Conservation (phyloP, 2,329 filamentous ascomycete genomes). For the Aspergillus sergii region DNA sequence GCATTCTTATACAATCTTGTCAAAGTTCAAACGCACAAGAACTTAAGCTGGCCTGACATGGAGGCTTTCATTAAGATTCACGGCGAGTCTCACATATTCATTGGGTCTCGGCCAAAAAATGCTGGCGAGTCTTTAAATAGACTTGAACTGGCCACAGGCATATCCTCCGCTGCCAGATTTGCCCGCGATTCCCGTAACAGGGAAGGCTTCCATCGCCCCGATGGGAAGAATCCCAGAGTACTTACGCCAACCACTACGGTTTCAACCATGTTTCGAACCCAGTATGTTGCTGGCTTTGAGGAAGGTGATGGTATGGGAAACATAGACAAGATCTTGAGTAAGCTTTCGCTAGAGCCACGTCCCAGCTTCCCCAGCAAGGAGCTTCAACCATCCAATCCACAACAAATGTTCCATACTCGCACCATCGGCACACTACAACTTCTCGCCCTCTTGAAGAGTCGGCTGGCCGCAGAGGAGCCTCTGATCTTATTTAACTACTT, state of each 20-base stretch:
- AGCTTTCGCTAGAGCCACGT: too few relatives aligned
- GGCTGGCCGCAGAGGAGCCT: too few relatives aligned
- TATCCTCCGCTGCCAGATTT: conserved; percentile 29
- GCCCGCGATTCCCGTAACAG: conserved; percentile 27
- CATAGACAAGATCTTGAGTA: too few relatives aligned
- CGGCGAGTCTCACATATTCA: conserved; percentile 33
- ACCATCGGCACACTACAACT: too few relatives aligned
- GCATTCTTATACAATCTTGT: conserved; percentile 35
- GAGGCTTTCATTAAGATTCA: conserved; percentile 35
- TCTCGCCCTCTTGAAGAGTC: too few relatives aligned
- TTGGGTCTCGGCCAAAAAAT: conserved; percentile 31
- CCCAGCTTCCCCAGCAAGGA: too few relatives aligned
- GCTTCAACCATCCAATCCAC: too few relatives aligned
- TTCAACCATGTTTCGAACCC: conserved; percentile 27
- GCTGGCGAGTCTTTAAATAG: conserved; percentile 29
- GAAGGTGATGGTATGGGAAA: too few relatives aligned
- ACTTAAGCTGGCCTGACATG: conserved; percentile 33
- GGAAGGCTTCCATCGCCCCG: too few relatives aligned
- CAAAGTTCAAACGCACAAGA: conserved; percentile 14
- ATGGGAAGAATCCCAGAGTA: conserved; percentile 25
- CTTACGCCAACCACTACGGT: conserved; percentile 29
- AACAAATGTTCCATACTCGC: too few relatives aligned
- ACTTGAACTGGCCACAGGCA: conserved; percentile 31
- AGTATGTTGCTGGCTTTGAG: too few relatives aligned
- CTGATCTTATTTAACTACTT: too few relatives aligned